phyloP scores from a whole-genome alignment of 2,329 filamentous ascomycete genomes.

The Fusarium falciforme region DNA sequence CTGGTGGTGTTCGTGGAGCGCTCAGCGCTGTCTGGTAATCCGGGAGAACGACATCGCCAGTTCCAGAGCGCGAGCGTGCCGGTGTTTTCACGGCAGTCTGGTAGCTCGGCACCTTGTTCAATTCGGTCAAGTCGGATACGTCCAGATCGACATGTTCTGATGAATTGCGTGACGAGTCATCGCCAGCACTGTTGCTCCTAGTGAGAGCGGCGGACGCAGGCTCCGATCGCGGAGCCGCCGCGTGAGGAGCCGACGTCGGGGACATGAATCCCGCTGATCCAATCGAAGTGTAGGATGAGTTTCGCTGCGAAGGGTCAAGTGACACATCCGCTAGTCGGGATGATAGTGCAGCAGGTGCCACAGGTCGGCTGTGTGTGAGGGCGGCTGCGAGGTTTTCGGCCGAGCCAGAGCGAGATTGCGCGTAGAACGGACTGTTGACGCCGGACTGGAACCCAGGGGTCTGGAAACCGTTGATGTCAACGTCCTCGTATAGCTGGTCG shows the following conservation, averaged over 20 bases:
- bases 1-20: slow-evolving; percentile 61
- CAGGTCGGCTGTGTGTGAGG: slow-evolving; percentile 51
- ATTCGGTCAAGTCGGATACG: slow-evolving; percentile 70
- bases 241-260: slow-evolving; percentile 53
- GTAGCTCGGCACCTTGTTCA: slow-evolving; percentile 83
- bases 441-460: slow-evolving; percentile 78
- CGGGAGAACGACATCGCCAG: slow-evolving; percentile 66
- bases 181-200: slow-evolving; percentile 64
- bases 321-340: slow-evolving; percentile 78
- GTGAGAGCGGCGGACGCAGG: slow-evolving; percentile 61
- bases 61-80: slow-evolving; percentile 63
- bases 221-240: slow-evolving; percentile 53
- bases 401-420: slow-evolving; percentile 79
- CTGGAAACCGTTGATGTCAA: slow-evolving; percentile 84
- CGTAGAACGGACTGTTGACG: slow-evolving; percentile 84
- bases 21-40: slow-evolving; percentile 74
- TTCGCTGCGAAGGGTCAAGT: slow-evolving; percentile 59
- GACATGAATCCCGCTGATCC: slow-evolving; percentile 58
- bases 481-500: slow-evolving; percentile 89
- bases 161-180: slow-evolving; percentile 64
- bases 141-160: slow-evolving; percentile 68
- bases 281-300: slow-evolving; percentile 59
- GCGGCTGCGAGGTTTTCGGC: slow-evolving; percentile 78
- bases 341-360: slow-evolving; percentile 66
- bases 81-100: slow-evolving; percentile 77